Percentiles rank a stretch among this genome's conserved stretches.
These are phyloP conservation scores for Pseudonitzschia pungens DNA, from an alignment of 108 stramenopile genomes.

Conservation along the genomic window DNA sequence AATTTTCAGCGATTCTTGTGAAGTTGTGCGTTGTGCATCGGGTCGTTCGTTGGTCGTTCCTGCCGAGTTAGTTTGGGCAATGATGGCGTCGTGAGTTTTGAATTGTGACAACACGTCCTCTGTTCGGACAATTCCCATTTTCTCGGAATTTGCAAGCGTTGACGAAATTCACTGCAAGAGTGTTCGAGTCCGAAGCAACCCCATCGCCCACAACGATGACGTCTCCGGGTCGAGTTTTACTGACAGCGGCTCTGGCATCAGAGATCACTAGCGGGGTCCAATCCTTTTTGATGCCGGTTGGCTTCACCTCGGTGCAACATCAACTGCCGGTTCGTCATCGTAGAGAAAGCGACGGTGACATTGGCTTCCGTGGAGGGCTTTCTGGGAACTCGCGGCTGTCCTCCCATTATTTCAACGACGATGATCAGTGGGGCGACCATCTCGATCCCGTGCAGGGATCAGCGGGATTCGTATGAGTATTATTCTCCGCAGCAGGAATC, in stretches of 20 bases:
- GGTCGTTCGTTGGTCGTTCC: no score
- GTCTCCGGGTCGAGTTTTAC: neutral
- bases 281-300: conserved; percentile 4
- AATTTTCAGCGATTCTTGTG: no score
- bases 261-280: neutral
- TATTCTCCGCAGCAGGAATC: neutral
- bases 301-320: conserved; percentile 2
- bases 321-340: neutral
- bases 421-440: conserved; percentile 4
- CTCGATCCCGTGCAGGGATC: neutral
- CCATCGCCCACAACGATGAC: neutral
- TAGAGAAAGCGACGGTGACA: neutral
- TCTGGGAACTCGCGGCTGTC: neutral
- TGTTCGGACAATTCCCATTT: no score
- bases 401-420: neutral
- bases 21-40: no score
- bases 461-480: neutral
- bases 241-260: neutral
- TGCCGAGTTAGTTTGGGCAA: no score
- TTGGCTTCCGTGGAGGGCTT: neutral
- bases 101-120: no score
- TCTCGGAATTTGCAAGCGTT: no score
- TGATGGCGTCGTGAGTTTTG: no score
- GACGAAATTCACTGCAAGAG: no score
- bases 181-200: neutral